These are phyloP conservation scores for Fusarium scirpi DNA, from an alignment of 2,329 filamentous ascomycete genomes.

Conservation along the genomic window DNA sequence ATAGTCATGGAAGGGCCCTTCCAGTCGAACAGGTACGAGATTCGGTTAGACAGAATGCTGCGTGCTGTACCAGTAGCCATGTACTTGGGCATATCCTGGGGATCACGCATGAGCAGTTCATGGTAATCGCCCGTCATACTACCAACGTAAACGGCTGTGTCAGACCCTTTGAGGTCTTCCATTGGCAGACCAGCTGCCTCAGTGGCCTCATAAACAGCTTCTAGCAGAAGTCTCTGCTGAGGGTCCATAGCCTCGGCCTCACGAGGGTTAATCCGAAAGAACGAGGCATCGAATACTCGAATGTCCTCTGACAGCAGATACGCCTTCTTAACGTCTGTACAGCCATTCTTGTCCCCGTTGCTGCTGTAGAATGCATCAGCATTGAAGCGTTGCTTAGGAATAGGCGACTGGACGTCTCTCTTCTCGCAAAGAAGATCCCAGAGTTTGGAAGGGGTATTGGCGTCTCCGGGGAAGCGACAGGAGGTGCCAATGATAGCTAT, in stretches of 20 bases:
- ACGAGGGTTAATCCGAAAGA: conserved; percentile 9
- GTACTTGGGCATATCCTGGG: conserved; percentile 13
- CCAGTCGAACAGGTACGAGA: no score
- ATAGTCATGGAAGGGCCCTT: neutral
- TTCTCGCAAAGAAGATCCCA: conserved; percentile 20
- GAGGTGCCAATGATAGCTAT: conserved; percentile 57
- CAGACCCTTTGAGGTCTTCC: conserved; percentile 7
- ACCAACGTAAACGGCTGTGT: conserved; percentile 7
- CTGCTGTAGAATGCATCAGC: conserved; percentile 12
- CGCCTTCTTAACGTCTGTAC: conserved; percentile 4
- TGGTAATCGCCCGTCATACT: conserved; percentile 6
- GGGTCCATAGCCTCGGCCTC: conserved; percentile 17
- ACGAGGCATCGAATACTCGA: conserved; percentile 45
- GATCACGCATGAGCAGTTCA: conserved; percentile 17
- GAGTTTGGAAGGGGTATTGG: conserved; percentile 38
- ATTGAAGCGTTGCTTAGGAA: conserved; percentile 17
- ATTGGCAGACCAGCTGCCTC: conserved; percentile 1
- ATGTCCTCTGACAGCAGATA: conserved; percentile 14
- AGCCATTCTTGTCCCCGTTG: conserved; percentile 6
- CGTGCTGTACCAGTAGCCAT: conserved; percentile 9
- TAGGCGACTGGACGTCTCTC: conserved; percentile 1
- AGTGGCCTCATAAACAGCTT: conserved; percentile 1
- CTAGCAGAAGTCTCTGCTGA: conserved; percentile 7
- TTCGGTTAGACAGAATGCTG: neutral
- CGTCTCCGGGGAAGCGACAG: conserved; percentile 55